These are phyloP conservation scores for Coix lacrymajobi DNA, from an alignment of 176 grass and related monocot species.

Conservation along the genomic window DNA sequence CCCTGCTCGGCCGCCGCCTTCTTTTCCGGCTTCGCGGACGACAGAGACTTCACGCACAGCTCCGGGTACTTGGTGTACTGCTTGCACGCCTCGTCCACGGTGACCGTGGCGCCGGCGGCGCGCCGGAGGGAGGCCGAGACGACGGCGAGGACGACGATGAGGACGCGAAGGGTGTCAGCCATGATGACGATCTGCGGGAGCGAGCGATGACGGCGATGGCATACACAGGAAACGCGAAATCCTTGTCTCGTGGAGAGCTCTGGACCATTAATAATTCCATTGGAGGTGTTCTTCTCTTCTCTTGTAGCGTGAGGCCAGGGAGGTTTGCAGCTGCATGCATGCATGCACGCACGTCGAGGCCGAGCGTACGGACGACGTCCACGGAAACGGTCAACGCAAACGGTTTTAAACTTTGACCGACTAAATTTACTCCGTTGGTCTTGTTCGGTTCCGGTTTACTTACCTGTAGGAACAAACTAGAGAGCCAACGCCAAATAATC, in stretches of 20 bases:
- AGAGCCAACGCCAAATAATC: no score
- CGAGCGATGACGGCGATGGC: background rate
- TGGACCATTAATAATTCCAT: no score
- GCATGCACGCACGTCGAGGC: background rate
- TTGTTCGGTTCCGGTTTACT: no score
- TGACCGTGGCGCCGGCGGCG: background rate
- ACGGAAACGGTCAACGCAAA: background rate
- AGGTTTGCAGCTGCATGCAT: background rate
- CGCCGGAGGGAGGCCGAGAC: constrained; percentile 4
- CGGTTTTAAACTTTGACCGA: background rate
- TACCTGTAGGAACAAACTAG: no score
- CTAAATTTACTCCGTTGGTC: background rate
- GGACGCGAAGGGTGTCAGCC: constrained; percentile 9
- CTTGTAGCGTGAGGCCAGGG: constrained; percentile 13
- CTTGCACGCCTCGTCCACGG: constrained; percentile 41
- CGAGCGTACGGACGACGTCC: background rate
- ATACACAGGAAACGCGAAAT: background rate
- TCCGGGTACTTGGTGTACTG: constrained; percentile 33
- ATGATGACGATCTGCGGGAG: constrained; percentile 10
- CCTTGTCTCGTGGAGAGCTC: background rate
- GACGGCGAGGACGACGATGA: constrained; percentile 25
- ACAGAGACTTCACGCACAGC: constrained; percentile 33
- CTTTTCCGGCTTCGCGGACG: constrained; percentile 23
- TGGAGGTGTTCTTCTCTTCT: background rate
- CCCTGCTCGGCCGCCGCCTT: background rate